These are phyloP conservation scores for Periconia sp. DNA, from an alignment of 2,329 filamentous ascomycete species.

Conservation along the genomic window DNA sequence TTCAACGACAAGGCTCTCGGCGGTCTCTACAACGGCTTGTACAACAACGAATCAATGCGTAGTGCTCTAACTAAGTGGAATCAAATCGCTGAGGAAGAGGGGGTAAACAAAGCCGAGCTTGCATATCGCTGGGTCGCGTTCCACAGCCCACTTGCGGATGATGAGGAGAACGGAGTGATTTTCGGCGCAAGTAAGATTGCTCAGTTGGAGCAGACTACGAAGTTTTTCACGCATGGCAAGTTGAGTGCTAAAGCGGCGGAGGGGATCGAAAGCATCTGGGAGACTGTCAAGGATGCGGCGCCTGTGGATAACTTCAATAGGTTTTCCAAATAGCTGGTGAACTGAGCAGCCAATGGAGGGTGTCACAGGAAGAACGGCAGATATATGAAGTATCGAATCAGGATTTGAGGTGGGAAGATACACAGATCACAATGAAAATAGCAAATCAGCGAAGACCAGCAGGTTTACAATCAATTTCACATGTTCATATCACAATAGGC, in stretches of 20 bases:
- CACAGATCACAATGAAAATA: too few relatives aligned
- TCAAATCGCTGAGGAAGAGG: slow-evolving; percentile 39
- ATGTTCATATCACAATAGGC: too few relatives aligned
- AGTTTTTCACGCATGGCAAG: slow-evolving; percentile 11
- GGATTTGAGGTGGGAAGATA: too few relatives aligned
- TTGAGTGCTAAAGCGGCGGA: slow-evolving; percentile 15
- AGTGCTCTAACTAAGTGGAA: slow-evolving; percentile 42
- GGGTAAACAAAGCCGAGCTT: slow-evolving; percentile 38
- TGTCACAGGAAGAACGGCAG: too few relatives aligned
- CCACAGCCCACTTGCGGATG: slow-evolving; percentile 35
- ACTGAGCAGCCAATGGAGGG: too few relatives aligned
- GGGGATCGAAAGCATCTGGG: slow-evolving; percentile 18
- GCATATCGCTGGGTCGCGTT: slow-evolving; percentile 47
- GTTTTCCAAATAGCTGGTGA: not conserved
- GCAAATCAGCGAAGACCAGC: too few relatives aligned
- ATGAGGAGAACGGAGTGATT: slow-evolving; percentile 44
- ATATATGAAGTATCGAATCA: too few relatives aligned
- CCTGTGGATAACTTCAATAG: slow-evolving; percentile 17
- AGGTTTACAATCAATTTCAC: too few relatives aligned
- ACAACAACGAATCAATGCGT: slow-evolving; percentile 33
- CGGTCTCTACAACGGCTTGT: slow-evolving; percentile 37
- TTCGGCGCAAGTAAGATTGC: slow-evolving; percentile 33
- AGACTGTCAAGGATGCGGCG: slow-evolving; percentile 16
- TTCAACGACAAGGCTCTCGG: slow-evolving; percentile 21
- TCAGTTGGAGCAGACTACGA: slow-evolving; percentile 16